These are phyloP conservation scores for Acacia melanoxylon DNA, from an alignment of 306 rosid species.

Conservation along the genomic window DNA sequence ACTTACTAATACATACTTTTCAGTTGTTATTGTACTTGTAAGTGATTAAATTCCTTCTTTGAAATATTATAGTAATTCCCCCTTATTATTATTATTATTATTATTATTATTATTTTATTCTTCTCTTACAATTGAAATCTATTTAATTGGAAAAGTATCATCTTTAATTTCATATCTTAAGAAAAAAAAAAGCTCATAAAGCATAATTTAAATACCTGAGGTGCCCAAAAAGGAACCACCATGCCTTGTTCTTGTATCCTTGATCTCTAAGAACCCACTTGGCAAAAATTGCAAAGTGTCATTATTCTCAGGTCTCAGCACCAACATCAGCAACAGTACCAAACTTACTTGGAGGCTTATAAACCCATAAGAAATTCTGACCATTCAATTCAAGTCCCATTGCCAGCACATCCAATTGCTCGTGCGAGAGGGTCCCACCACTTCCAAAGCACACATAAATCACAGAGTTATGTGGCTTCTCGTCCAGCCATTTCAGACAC, in stretches of 20 bases:
- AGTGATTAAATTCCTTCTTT: too few relatives aligned
- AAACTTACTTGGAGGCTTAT: conserved; percentile 32
- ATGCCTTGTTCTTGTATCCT: conserved; percentile 33
- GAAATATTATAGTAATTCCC: too few relatives aligned
- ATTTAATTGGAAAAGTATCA: background rate
- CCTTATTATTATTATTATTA: too few relatives aligned
- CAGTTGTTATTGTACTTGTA: too few relatives aligned
- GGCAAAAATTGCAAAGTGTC: conserved; percentile 35
- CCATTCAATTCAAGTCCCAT: conserved; percentile 42
- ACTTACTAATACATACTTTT: too few relatives aligned
- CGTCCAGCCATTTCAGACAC: too few relatives aligned
- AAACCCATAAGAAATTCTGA: conserved; percentile 27
- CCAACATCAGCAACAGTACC: conserved; percentile 11
- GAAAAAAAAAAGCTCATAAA: background rate
- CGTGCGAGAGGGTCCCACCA: conserved; percentile 11
- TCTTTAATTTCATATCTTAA: too few relatives aligned
- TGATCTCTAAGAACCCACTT: conserved; percentile 29
- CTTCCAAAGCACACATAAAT: conserved; percentile 39
- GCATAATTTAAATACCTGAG: too few relatives aligned
- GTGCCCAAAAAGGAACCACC: conserved; percentile 44
- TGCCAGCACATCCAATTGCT: conserved; percentile 37
- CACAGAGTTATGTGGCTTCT: conserved; percentile 4
- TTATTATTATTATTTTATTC: too few relatives aligned
- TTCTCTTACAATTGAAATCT: background rate
- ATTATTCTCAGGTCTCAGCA: background rate